phyloP scores from a whole-genome alignment of 2,329 filamentous ascomycete species.

The Aspergillus versicolor region DNA sequence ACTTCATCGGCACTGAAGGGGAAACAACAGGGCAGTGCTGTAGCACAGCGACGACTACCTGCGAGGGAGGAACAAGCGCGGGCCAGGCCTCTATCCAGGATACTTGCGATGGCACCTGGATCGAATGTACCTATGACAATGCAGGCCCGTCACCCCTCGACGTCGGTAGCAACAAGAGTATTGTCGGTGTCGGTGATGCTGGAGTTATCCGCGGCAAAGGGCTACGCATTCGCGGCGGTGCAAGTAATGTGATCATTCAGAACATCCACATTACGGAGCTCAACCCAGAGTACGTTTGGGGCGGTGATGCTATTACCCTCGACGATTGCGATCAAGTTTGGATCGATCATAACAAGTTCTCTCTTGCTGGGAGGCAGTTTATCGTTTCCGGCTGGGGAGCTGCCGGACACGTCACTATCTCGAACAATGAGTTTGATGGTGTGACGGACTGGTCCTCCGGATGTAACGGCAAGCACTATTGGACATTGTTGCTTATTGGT shows the following conservation, averaged over 20 bases:
- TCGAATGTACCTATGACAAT: conserved; percentile 45
- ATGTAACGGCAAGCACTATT: conserved; percentile 61
- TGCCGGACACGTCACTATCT: conserved; percentile 58
- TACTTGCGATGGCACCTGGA: conserved; percentile 26
- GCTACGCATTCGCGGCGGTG: conserved; percentile 47
- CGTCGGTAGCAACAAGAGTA: conserved; percentile 58
- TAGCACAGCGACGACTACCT: conserved; percentile 11
- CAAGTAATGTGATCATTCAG: conserved; percentile 61
- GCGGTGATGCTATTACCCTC: conserved; percentile 58
- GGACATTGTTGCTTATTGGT: conserved; percentile 59
- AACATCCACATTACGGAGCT: conserved; percentile 40
- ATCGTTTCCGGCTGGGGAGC: conserved; percentile 57
- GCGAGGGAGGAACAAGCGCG: conserved; percentile 11
- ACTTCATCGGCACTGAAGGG: conserved; percentile 17
- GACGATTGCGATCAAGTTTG: conserved; percentile 45
- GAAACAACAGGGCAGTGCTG: conserved; percentile 44
- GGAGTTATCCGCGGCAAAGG: conserved; percentile 62
- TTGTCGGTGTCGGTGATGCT: conserved; percentile 53
- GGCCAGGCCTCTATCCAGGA: conserved; percentile 16
- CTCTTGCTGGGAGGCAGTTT: conserved; percentile 60
- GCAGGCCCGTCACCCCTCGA: conserved; percentile 52
- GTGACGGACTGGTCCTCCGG: conserved; percentile 54
- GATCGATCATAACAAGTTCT: conserved; percentile 53
- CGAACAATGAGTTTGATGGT: conserved; percentile 62
- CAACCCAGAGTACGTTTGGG: conserved; percentile 60